Conservation (phyloP, 2,329 filamentous ascomycete genomes). For the Fusarium xylarioides region DNA sequence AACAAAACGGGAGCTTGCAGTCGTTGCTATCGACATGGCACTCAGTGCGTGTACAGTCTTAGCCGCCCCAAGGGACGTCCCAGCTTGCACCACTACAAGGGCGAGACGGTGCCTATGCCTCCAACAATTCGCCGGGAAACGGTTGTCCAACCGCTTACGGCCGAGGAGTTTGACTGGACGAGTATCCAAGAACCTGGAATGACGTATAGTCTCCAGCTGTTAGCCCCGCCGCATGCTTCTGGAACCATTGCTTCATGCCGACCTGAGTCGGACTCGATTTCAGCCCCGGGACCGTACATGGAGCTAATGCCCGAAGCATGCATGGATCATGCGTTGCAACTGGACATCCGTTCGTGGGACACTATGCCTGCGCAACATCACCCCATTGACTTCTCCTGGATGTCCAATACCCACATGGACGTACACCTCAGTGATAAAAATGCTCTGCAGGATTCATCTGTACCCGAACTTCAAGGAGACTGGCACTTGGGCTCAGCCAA, state of each 20-base stretch:
- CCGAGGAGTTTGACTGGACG: not conserved
- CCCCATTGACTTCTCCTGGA: too few species aligned
- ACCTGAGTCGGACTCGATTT: not conserved
- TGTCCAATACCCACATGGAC: not conserved
- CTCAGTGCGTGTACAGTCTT: not conserved
- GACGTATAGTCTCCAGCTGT: not conserved
- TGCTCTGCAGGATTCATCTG: fast-evolving
- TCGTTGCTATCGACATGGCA: not conserved
- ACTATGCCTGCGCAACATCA: not conserved
- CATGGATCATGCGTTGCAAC: not conserved
- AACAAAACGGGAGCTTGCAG: not conserved
- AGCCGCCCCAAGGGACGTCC: not conserved
- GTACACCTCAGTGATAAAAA: not conserved
- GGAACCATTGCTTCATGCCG: not conserved
- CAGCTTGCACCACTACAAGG: not conserved
- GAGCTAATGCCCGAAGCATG: not conserved
- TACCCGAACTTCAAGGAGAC: not conserved
- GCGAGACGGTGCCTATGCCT: too few species aligned
- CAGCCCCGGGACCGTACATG: not conserved
- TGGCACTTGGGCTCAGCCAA: too few species aligned
- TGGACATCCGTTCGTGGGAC: not conserved
- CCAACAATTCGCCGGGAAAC: not conserved
- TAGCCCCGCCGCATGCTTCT: not conserved
- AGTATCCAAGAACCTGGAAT: not conserved
- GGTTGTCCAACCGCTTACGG: too few species aligned